Percentiles rank a stretch among this genome's conserved stretches.
Evolutionary conservation across 257 asterid species (phyloP).

Genomic region (Solanum etuberosum): DNA sequence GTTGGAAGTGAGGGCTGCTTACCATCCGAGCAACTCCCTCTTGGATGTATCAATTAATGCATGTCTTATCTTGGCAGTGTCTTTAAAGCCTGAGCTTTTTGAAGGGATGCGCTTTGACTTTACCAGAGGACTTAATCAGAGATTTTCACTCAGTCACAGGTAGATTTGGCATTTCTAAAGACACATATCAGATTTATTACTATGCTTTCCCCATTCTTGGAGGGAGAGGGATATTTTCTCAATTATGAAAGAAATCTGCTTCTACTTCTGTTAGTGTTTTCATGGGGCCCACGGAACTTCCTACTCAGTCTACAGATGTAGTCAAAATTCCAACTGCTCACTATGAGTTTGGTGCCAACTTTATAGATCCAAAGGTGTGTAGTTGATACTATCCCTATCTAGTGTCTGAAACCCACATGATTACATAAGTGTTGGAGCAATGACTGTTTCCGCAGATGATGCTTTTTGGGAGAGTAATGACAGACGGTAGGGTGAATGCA

Average conservation of each 20-base stretch:
- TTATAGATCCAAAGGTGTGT: constrained; percentile 74
- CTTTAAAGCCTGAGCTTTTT: constrained; percentile 94
- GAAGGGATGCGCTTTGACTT: constrained; percentile 98
- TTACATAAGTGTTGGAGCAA: background rate
- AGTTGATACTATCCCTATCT: background rate
- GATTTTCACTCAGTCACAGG: constrained; percentile 94
- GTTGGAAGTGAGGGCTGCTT: background rate
- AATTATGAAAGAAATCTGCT: background rate
- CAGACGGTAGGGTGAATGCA: constrained; percentile 91
- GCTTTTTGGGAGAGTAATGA: constrained; percentile 84
- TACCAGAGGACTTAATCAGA: constrained; percentile 81
- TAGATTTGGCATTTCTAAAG: constrained; percentile 8
- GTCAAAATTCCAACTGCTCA: constrained; percentile 81
- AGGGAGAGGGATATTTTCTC: background rate
- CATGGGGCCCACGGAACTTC: constrained; percentile 96
- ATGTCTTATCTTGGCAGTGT: constrained; percentile 51
- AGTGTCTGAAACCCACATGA: background rate
- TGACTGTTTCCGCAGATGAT: constrained; percentile 39
- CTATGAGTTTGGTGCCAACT: constrained; percentile 96
- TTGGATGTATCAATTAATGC: background rate
- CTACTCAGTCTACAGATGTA: constrained; percentile 78
- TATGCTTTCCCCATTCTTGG: background rate
- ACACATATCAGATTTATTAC: background rate
- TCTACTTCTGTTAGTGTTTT: constrained; percentile 42
- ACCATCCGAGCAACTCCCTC: background rate